Evolutionary conservation across 805 yeast species (phyloP).

Genomic region (Ogataea nakhonphanomensis): DNA sequence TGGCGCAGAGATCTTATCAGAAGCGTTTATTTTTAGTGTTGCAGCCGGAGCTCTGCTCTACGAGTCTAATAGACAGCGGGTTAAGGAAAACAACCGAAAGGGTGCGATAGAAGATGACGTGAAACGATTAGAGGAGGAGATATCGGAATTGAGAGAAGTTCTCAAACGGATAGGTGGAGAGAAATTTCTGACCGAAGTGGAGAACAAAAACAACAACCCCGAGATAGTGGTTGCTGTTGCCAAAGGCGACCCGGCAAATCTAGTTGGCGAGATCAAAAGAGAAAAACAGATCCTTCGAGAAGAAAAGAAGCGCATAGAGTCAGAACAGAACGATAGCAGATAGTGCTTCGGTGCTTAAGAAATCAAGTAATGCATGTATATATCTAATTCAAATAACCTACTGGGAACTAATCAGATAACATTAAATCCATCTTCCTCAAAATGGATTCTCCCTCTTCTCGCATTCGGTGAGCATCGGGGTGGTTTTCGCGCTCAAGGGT

Average conservation of each 20-base stretch:
- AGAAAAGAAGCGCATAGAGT: neutral
- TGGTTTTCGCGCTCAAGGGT: constrained; percentile 1
- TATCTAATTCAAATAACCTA: neutral
- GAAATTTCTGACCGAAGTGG: constrained; percentile 12
- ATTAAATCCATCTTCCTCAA: constrained; percentile 7
- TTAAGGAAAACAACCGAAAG: constrained; percentile 58
- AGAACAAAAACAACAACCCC: constrained; percentile 1
- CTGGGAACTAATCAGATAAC: too few species aligned
- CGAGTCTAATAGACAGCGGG: constrained; percentile 66
- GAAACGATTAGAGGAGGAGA: constrained; percentile 63
- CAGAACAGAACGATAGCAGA: neutral
- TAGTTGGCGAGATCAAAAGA: constrained; percentile 6
- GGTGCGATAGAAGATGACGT: constrained; percentile 74
- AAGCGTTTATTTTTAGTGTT: constrained; percentile 71
- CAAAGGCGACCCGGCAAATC: constrained; percentile 7
- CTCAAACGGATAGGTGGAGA: constrained; percentile 36
- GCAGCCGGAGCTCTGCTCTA: constrained; percentile 74
- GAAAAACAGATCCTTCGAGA: constrained; percentile 4
- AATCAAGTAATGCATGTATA: constrained; percentile 1
- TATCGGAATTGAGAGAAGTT: constrained; percentile 51
- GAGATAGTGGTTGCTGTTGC: constrained; percentile 8
- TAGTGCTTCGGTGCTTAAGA: neutral
- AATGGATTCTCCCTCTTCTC: constrained; percentile 9
- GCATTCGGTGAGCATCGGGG: constrained; percentile 1
- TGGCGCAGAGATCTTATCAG: constrained; percentile 79